Base-by-base conservation (phyloP, 2,329 filamentous ascomycete genomes). In the Fusarium veterinarium region DNA sequence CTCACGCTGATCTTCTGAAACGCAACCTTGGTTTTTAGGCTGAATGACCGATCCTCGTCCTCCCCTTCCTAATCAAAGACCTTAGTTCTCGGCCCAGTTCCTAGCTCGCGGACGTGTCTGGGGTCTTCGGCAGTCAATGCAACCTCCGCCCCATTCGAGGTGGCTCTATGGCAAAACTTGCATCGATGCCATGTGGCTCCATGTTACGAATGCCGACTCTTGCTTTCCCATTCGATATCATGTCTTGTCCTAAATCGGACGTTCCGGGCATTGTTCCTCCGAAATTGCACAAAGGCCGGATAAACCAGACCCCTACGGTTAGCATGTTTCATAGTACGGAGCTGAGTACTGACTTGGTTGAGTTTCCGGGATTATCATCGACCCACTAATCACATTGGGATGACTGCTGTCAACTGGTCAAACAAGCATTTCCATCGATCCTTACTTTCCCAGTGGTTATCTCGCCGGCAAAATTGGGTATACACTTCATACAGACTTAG, bases 191-290 rank as follows among this genome's bases (percentile, higher is more conserved):
- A 56, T 59, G 69, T 70, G 69, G 69, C 52, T 52, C 51, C 14
- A 46, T 60, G 40, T 14, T 38, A 31, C 42, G 37, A 67, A 60
- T 53, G 41, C 62, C 38, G 60, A 17, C 49, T 25, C 44, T 56
- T 40, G 31, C n/a, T 53, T 5, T 55, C 57, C 40, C 20, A 13
- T 53, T 60, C 38, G 33, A 49, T 57, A n/a, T 55, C 17, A 37
- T n/a, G 17, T 41, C 55, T 37, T 64, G n/a, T 25, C 70, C 58
- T 9, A 46, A 60, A 70, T 46, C 30, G 51, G 60, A 65, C 52
- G 45, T 12, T 45, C 31, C 71, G 71, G 71, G 56, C 59, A 49
- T 23, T 56, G 71, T 69, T 53, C 59, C 63, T 73, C 71, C 71
- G 71, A 51, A 49, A 55, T 44, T 73, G 71, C 59, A 68, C 28